phyloP scores from a whole-genome alignment of 2,329 filamentous ascomycete genomes.

The Didymella arachidicola region DNA sequence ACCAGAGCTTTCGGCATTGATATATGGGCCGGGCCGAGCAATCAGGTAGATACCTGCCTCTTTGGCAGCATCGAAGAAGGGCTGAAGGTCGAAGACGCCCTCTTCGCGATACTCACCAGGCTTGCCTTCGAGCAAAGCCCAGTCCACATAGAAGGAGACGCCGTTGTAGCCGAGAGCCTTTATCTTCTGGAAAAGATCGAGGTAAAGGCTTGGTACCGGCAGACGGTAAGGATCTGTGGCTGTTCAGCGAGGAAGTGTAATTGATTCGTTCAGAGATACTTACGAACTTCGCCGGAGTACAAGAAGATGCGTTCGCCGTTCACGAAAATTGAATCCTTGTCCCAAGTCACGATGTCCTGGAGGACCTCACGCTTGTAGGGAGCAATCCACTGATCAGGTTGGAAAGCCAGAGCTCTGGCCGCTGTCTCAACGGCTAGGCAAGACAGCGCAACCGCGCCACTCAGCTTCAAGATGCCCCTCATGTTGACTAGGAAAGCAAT shows the following conservation, averaged over 20 bases:
- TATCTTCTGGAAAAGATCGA: constrained; percentile 83
- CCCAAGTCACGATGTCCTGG: constrained; percentile 72
- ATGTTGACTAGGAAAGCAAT: constrained; percentile 21
- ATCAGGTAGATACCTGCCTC: constrained; percentile 79
- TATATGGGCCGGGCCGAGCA: constrained; percentile 73
- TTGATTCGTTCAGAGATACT: neutral
- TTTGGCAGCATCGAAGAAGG: constrained; percentile 78
- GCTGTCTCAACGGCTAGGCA: constrained; percentile 56
- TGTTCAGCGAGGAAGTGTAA: neutral
- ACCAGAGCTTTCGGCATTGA: constrained; percentile 78
- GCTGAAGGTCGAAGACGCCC: constrained; percentile 74
- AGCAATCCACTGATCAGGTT: constrained; percentile 59
- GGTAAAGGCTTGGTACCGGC: constrained; percentile 68
- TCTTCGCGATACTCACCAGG: constrained; percentile 73
- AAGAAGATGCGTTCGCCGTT: constrained; percentile 74
- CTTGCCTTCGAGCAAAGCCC: constrained; percentile 78
- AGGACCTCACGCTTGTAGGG: constrained; percentile 59
- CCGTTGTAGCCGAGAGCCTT: constrained; percentile 81
- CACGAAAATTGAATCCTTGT: constrained; percentile 74
- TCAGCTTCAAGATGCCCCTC: constrained; percentile 30
- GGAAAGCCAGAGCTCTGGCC: constrained; percentile 60
- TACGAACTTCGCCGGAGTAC: constrained; percentile 71
- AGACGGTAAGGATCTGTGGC: constrained; percentile 42
- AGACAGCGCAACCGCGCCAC: constrained; percentile 39
- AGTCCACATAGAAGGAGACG: constrained; percentile 81